A percentile compares a stretch with the other conserved stretches of the same genome.
Evolutionary conservation across 192 early-diverging fungal genomes (phyloP).

Genomic region (Coemansia sp.): DNA sequence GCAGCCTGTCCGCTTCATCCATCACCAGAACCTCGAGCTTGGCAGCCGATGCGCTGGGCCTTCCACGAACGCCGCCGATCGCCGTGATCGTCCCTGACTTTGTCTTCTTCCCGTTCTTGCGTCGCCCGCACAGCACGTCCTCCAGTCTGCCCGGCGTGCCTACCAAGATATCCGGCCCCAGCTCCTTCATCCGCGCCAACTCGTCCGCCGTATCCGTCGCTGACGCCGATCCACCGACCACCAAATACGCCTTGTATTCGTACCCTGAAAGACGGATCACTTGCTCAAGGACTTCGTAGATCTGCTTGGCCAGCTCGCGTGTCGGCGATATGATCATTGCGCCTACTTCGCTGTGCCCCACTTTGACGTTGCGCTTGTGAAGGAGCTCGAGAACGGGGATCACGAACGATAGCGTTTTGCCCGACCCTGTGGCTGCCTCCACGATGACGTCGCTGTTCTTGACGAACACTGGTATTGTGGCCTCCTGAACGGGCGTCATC

Average conservation of each 20-base stretch:
- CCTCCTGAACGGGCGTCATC: conserved; percentile 94
- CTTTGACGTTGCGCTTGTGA: conserved; percentile 56
- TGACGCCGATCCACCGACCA: conserved; percentile 47
- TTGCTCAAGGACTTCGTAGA: conserved; percentile 66
- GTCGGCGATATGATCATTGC: conserved; percentile 89
- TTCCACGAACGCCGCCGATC: conserved; percentile 46
- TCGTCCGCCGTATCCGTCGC: conserved; percentile 48
- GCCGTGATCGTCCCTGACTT: conserved; percentile 40
- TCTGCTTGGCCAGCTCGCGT: conserved; percentile 86
- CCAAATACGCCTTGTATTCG: conserved; percentile 33
- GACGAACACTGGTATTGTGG: conserved; percentile 88
- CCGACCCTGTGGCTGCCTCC: conserved; percentile 95
- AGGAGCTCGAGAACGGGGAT: conserved; percentile 92
- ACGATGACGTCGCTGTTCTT: conserved; percentile 95
- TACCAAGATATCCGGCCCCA: conserved; percentile 79
- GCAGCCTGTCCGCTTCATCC: conserved; percentile 91
- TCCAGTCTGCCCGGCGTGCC: conserved; percentile 89
- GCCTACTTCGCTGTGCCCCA: conserved; percentile 76
- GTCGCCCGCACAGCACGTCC: conserved; percentile 63
- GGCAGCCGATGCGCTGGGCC: conserved; percentile 59
- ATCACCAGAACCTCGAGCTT: conserved; percentile 87
- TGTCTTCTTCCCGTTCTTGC: conserved; percentile 36
- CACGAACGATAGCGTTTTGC: conserved; percentile 91
- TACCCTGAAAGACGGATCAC: conserved; percentile 48
- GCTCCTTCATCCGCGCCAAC: conserved; percentile 52